Base-by-base conservation (phyloP, 345 rosid genomes). In the Syzygium grande region DNA sequence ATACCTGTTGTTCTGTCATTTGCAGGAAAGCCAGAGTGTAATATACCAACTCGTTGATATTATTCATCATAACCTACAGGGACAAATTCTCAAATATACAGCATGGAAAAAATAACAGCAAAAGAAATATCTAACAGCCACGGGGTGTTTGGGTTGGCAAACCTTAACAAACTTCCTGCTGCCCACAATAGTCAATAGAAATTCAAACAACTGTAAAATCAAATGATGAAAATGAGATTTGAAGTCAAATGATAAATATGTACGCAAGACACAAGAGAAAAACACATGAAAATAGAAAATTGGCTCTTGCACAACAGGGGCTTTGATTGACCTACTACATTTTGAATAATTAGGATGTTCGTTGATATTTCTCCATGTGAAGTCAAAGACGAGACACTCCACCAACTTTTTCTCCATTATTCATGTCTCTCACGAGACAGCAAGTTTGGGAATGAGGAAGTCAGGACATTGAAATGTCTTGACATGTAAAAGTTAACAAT, bases 1-100 rank as follows among this genome's bases (percentile, higher is more conserved):
- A 19, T 46, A 96, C 99, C 96, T 97, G 99, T 84, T 95, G 95
- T 87, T 93, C 98, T 27, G 99, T 97, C 90, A 96, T 93, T 93
- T 97, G 99, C 91, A 97, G 93, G 92, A 96, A 96, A 90, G 94
- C 94, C 65, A 96, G 89, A 43, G 96, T 95, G 90, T 96, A 89
- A 91, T 95, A 97, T 55, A 91, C 99, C 93, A 97, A 90, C 86
- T 97, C 97, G 89, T 90, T 92, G 78, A 95, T 86, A 89, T 95
- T 94, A 89, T 89, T 90, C 85, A 85, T 87, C 61, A 93, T 87
- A 88, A 93, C 94, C 99, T 97, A 89, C 90, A 86, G n/a, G 83
- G 88, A 85, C 52, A n/a, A 88, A 63, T 34, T 58, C 52, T 86
- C 53, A 63, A 5, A 86, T 78, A 51, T 84, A 87, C 51, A 65